Evolutionary conservation across 345 rosid genomes (phyloP), one percentile per base, ranked within the genome.

Genomic region (Linum usitatissimum): DNA sequence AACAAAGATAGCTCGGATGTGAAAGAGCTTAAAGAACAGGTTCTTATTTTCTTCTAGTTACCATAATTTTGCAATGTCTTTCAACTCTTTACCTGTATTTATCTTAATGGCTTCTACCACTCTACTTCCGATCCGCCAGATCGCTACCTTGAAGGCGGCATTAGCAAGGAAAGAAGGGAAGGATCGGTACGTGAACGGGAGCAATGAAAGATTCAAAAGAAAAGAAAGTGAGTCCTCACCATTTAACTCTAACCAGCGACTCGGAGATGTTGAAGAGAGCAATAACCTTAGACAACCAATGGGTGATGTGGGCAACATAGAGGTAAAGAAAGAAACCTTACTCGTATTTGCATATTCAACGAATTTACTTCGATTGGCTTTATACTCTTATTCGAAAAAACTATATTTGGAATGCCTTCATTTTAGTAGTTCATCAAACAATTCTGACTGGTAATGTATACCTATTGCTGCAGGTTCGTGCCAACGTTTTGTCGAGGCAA

Each of bases 21-120:
- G 61, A 92, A 83, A 67, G 97, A 89, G 65, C 95, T 92, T 68
- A 90, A 81, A 75, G 94, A 92, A 77, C 97, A 90, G 84, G 99
- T 86, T 58, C 36, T 30, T 39, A 34, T 63, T 38, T 70, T 23
- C 53, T 9, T 12, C 36, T 6, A 20, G 34, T 39, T 60, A 8
- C 53, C 20, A 36, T 19, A 12, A 18, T 30, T 40, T 55, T 10
- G 30, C 21, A 14, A 34, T 8, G 15, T 18, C 53, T 40, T 3
- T 18, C 18, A 19, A 36, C 42, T 28, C 51, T 40, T 40, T 12
- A 40, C 13, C 13, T 40, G 6, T 6, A 40, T 7, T 40, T 56
- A 48, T 34, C 13, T 63, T 40, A 23, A 8, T 23, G 28, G 6
- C 30, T 20, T 57, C 34, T 34, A 17, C 15, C 31, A 12, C 48